Conservation (phyloP, 2,329 filamentous ascomycete genomes). For the Ophiosphaerella narmari region DNA sequence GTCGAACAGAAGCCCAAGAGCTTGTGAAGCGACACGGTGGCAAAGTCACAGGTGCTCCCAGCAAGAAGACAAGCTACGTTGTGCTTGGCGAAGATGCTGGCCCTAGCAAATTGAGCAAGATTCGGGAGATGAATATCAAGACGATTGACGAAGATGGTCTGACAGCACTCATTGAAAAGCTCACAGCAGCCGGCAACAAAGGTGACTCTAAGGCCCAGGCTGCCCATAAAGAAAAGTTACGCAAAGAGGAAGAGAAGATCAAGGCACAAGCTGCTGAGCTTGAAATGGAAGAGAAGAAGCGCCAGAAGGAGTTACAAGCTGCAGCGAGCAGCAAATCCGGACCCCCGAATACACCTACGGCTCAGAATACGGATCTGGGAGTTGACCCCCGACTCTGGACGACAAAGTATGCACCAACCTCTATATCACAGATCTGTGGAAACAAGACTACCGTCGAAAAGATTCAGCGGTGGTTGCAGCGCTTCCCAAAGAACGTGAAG, state of each 20-base stretch:
- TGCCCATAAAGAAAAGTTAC: slow-evolving; percentile 81
- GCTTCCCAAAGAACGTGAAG: slow-evolving; percentile 79
- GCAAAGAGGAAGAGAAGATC: slow-evolving; percentile 82
- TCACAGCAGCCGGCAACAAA: slow-evolving; percentile 75
- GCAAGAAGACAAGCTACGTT: slow-evolving; percentile 91
- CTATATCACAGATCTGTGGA: slow-evolving; percentile 86
- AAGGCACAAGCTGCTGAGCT: slow-evolving; percentile 81
- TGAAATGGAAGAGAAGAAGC: slow-evolving; percentile 84
- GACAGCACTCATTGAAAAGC: slow-evolving; percentile 77
- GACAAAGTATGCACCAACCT: slow-evolving; percentile 88
- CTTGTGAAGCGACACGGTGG: slow-evolving; percentile 94
- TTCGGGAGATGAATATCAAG: slow-evolving; percentile 77
- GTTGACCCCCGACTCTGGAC: slow-evolving; percentile 71
- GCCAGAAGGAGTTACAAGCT: slow-evolving; percentile 57
- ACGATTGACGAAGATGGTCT: slow-evolving; percentile 94
- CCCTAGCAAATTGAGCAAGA: slow-evolving; percentile 89
- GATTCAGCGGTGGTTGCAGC: slow-evolving; percentile 83
- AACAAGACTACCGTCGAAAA: slow-evolving; percentile 91
- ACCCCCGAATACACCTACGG: slow-evolving; percentile 28
- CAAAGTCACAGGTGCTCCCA: slow-evolving; percentile 83
- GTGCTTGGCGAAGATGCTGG: slow-evolving; percentile 90
- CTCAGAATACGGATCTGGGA: slow-evolving; percentile 20
- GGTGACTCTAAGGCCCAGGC: slow-evolving; percentile 87
- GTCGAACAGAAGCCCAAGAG: slow-evolving; percentile 81
- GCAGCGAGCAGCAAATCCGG: slow-evolving; percentile 45